Evolutionary conservation across 192 early-diverging fungal species (phyloP).

Genomic region (Coemansia sp.): DNA sequence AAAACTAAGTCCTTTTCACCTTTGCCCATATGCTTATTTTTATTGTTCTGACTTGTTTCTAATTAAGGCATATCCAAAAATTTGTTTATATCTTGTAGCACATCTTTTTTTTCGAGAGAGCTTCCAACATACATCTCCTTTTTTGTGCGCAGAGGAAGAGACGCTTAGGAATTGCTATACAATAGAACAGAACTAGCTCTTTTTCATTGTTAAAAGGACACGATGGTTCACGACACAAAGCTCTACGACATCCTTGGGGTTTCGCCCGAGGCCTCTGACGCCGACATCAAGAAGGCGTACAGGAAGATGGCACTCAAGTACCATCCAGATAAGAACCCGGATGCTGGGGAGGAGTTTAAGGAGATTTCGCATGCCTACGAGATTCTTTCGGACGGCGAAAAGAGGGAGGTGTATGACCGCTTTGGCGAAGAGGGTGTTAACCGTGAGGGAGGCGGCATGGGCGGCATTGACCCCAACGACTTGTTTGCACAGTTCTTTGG

Average conservation of each 20-base stretch:
- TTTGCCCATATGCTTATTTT: too few relatives aligned
- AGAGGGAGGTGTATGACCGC: constrained; percentile 87
- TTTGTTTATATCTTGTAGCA: too few relatives aligned
- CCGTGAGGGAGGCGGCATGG: constrained; percentile 65
- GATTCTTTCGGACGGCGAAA: constrained; percentile 87
- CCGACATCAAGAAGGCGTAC: constrained; percentile 97
- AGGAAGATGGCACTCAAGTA: constrained; percentile 91
- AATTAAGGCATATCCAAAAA: too few relatives aligned
- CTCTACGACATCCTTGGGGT: constrained; percentile 91
- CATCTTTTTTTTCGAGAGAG: too few relatives aligned
- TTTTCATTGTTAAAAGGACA: not conserved
- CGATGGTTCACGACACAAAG: constrained; percentile 76
- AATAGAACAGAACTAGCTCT: constrained; percentile 2
- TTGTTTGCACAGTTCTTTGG: constrained; percentile 98
- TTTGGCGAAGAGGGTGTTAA: constrained; percentile 88
- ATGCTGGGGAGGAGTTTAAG: constrained; percentile 91
- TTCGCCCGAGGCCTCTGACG: constrained; percentile 67
- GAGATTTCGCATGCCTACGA: constrained; percentile 99
- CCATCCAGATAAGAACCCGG: constrained; percentile 73
- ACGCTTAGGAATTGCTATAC: not conserved
- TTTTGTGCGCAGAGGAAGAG: not conserved
- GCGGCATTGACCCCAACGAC: constrained; percentile 85
- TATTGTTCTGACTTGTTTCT: too few relatives aligned
- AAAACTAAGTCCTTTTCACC: too few relatives aligned
- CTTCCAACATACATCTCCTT: too few relatives aligned